Conservation (phyloP, 139 green algal species). For the Gonium pectorale region DNA sequence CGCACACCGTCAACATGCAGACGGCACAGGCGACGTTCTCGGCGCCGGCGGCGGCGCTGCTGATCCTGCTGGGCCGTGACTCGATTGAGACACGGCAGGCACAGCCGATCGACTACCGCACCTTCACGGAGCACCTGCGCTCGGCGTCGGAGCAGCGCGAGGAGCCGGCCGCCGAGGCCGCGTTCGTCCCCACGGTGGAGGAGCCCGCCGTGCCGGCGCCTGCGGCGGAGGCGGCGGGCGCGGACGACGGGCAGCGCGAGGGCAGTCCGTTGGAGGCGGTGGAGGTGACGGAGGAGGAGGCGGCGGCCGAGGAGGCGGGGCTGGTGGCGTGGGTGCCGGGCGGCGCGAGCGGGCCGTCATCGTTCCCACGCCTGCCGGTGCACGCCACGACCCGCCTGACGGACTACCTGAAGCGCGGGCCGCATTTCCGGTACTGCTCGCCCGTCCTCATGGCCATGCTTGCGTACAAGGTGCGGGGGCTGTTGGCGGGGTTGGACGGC, state of each 20-base stretch:
- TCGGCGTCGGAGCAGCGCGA: too few relatives aligned
- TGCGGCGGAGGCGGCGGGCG: too few relatives aligned
- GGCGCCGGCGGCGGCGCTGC: background rate
- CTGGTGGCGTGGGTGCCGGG: background rate
- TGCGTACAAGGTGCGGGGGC: background rate
- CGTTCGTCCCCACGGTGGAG: too few relatives aligned
- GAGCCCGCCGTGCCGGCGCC: too few relatives aligned
- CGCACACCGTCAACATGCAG: background rate
- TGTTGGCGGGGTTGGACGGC: too few relatives aligned
- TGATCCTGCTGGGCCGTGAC: background rate
- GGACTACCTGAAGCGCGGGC: background rate
- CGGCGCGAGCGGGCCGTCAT: background rate
- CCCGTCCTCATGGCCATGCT: background rate
- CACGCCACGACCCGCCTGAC: background rate
- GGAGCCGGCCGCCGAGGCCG: too few relatives aligned
- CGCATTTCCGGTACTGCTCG: background rate
- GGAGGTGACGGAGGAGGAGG: too few relatives aligned
- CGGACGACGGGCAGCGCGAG: too few relatives aligned
- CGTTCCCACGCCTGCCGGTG: too few relatives aligned
- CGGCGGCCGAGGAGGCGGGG: too few relatives aligned
- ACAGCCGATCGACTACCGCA: background rate
- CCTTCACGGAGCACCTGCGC: background rate
- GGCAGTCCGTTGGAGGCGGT: too few relatives aligned
- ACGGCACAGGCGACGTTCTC: background rate
- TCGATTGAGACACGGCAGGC: background rate